phyloP scores from a whole-genome alignment of 192 early-diverging fungal genomes.

The Entomortierella chlamydospora region DNA sequence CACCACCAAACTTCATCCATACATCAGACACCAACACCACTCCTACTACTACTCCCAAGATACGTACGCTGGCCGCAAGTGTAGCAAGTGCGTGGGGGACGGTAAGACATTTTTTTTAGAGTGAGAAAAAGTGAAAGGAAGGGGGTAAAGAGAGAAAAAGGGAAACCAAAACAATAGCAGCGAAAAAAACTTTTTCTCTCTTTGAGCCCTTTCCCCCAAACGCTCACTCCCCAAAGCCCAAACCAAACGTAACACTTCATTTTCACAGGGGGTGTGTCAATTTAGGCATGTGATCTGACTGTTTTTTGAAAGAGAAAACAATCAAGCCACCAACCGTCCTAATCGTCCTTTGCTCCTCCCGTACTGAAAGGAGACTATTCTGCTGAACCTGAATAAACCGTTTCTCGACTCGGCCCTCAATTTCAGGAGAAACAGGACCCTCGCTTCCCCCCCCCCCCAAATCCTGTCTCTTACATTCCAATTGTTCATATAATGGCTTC shows the following conservation, averaged over 20 bases:
- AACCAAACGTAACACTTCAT: no score
- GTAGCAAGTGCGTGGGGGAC: slow-evolving; percentile 55
- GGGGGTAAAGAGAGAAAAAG: slow-evolving; percentile 20
- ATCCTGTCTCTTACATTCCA: no score
- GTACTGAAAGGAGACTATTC: no score
- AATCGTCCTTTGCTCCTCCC: no score
- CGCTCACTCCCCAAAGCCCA: no score
- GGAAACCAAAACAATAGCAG: slow-evolving; percentile 12
- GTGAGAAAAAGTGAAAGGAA: slow-evolving; percentile 7
- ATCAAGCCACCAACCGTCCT: slow-evolving; percentile 6
- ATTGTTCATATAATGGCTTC: slow-evolving; percentile 36
- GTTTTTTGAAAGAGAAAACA: slow-evolving; percentile 3
- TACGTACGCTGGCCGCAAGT: slow-evolving; percentile 56
- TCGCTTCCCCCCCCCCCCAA: no score
- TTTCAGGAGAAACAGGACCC: no score
- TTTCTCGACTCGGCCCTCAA: neutral
- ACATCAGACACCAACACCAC: slow-evolving; percentile 9
- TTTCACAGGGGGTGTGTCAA: neutral
- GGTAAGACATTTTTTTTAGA: slow-evolving; percentile 50
- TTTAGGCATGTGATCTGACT: neutral
- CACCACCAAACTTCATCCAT: slow-evolving; percentile 14
- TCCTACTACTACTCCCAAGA: slow-evolving; percentile 16
- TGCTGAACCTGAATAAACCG: neutral
- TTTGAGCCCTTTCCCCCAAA: neutral
- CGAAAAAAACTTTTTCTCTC: slow-evolving; percentile 28